Conservation (phyloP, 129 eudicot species). For the Oenanthe sinensis region DNA sequence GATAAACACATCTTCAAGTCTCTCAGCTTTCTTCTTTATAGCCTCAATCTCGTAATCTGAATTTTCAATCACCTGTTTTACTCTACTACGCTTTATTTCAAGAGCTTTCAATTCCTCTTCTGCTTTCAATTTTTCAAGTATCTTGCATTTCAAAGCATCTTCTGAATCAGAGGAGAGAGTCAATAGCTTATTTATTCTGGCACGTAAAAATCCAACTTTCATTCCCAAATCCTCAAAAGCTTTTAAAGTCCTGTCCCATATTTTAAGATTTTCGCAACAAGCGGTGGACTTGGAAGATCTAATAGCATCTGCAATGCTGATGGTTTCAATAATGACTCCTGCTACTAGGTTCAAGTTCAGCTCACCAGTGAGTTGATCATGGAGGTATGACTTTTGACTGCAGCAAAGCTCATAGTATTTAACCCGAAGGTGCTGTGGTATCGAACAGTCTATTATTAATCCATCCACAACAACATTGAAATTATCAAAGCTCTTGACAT, state of each 20-base stretch:
- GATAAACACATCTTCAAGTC: constrained; percentile 22
- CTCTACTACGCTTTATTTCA: constrained; percentile 24
- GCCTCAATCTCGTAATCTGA: constrained; percentile 37
- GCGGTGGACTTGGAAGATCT: constrained; percentile 32
- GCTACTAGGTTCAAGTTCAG: constrained; percentile 46
- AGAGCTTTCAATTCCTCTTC: constrained; percentile 32
- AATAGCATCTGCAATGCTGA: constrained; percentile 61
- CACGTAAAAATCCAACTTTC: constrained; percentile 51
- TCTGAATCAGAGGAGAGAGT: constrained; percentile 26
- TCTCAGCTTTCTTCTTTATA: constrained; percentile 25
- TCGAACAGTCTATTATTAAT: constrained; percentile 52
- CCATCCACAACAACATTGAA: constrained; percentile 54
- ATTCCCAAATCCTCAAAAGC: constrained; percentile 63
- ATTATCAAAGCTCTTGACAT: constrained; percentile 28
- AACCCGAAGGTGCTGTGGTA: constrained; percentile 30
- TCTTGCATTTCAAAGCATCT: constrained; percentile 22
- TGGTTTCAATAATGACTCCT: constrained; percentile 53
- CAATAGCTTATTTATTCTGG: constrained; percentile 27
- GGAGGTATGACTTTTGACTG: constrained; percentile 54
- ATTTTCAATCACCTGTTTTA: constrained; percentile 24
- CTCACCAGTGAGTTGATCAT: constrained; percentile 43
- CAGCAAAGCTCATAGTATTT: constrained; percentile 63
- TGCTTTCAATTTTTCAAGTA: constrained; percentile 24
- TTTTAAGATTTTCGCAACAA: constrained; percentile 24
- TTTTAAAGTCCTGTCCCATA: constrained; percentile 53